Conservation (phyloP, 2,329 filamentous ascomycete species). For the Ilyonectria mors-panacis region DNA sequence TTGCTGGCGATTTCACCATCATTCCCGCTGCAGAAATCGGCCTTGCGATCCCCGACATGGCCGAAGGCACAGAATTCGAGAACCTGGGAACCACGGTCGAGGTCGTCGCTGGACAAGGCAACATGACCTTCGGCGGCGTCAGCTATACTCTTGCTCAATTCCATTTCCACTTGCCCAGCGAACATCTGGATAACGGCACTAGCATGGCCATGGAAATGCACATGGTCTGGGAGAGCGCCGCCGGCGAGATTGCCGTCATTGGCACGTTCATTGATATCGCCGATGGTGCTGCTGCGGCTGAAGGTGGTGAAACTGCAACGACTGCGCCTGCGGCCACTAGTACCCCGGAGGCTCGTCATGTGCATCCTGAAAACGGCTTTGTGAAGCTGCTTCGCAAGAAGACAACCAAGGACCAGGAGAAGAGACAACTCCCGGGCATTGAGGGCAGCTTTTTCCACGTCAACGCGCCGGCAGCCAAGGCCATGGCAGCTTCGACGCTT, state of each 20-base stretch:
- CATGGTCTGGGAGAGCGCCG: conserved; percentile 45
- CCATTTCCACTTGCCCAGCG: conserved; percentile 73
- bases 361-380: background rate
- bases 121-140: conserved; percentile 56
- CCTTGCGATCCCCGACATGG: conserved; percentile 55
- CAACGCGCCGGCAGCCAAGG: no score
- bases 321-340: no score
- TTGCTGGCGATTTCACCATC: conserved; percentile 44
- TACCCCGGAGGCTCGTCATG: no score
- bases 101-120: conserved; percentile 63
- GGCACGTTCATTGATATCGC: conserved; percentile 45
- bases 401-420: no score
- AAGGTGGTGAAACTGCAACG: background rate
- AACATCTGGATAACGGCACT: conserved; percentile 65
- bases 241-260: conserved; percentile 48
- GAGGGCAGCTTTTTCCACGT: no score
- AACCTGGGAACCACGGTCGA: conserved; percentile 68
- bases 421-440: no score
- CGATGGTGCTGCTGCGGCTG: conserved; percentile 23
- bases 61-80: conserved; percentile 59
- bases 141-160: conserved; percentile 66
- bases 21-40: conserved; percentile 51
- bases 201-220: conserved; percentile 50
- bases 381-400: no score
- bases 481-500: conserved; percentile 41